Conservation (phyloP, 1,284 basidiomycete species). For the Pseudomicrostroma phylloplanum region DNA sequence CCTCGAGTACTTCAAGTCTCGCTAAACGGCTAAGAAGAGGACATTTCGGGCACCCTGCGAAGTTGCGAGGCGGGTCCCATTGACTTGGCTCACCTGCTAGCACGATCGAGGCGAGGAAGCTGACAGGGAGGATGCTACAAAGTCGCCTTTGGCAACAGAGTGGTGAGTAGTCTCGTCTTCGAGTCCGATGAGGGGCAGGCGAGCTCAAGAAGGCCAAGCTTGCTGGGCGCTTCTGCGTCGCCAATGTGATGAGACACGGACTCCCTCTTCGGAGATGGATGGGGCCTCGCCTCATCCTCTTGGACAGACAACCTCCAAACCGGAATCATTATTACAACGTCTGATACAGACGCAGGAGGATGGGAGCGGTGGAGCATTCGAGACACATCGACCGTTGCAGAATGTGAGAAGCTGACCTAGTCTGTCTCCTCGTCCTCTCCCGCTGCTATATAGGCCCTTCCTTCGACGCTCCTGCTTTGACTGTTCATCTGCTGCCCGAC, state of each 20-base stretch:
- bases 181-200: neutral
- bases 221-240: neutral
- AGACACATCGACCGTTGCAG: too few relatives aligned
- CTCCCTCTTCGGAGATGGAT: slow-evolving; percentile 41
- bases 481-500: too few relatives aligned
- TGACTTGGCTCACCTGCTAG: neutral
- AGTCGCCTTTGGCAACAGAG: neutral
- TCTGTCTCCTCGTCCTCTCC: too few relatives aligned
- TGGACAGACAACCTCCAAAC: slow-evolving; percentile 31
- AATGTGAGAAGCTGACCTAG: too few relatives aligned
- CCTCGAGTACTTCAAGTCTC: slow-evolving; percentile 93
- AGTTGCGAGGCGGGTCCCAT: neutral
- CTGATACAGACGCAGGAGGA: slow-evolving; percentile 20
- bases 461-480: too few relatives aligned
- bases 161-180: neutral
- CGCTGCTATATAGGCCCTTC: too few relatives aligned
- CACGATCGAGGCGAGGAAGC: neutral
- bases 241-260: slow-evolving; percentile 32
- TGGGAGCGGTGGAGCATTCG: too few relatives aligned
- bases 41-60: neutral
- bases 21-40: slow-evolving; percentile 48
- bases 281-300: slow-evolving; percentile 13
- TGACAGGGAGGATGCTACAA: neutral
- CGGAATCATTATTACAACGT: slow-evolving; percentile 39
- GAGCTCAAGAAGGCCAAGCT: neutral